Evolutionary conservation across 805 yeast species (phyloP).

Genomic region (Lachancea dasiensis): DNA sequence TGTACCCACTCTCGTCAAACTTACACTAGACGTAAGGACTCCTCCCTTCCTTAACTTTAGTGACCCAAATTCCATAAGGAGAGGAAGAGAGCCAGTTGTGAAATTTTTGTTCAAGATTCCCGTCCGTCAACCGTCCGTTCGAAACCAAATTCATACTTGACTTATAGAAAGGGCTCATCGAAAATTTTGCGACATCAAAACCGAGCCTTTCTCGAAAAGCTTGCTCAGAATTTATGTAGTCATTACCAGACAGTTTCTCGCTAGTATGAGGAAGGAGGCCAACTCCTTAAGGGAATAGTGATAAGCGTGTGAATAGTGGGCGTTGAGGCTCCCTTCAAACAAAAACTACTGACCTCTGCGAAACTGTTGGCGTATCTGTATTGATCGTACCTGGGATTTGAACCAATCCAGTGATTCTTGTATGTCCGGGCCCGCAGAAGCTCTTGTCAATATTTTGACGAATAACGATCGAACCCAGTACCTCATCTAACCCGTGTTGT

Average conservation of each 20-base stretch:
- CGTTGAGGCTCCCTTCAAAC: neutral
- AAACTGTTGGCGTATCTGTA: neutral
- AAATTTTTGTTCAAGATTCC: constrained; percentile 5
- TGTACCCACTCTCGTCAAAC: constrained; percentile 10
- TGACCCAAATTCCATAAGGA: constrained; percentile 14
- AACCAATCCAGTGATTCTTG: neutral
- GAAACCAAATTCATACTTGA: constrained; percentile 5
- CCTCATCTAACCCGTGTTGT: neutral
- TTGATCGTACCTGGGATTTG: neutral
- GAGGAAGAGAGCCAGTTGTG: constrained; percentile 12
- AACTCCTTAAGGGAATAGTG: neutral
- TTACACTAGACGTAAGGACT: constrained; percentile 11
- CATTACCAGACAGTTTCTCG: neutral
- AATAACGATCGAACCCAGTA: neutral
- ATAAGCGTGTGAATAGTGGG: neutral
- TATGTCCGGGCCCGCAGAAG: neutral
- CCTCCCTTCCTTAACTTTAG: constrained; percentile 10
- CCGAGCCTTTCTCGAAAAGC: constrained; percentile 2
- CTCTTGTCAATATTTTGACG: neutral
- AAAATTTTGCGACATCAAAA: constrained; percentile 1
- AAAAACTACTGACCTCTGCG: neutral
- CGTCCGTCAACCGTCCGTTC: constrained; percentile 1
- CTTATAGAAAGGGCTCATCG: constrained; percentile 1
- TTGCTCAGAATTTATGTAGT: neutral
- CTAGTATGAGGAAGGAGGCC: neutral